These are phyloP conservation scores for Rutstroemia sp. DNA, from an alignment of 2,329 filamentous ascomycete species.

Conservation along the genomic window DNA sequence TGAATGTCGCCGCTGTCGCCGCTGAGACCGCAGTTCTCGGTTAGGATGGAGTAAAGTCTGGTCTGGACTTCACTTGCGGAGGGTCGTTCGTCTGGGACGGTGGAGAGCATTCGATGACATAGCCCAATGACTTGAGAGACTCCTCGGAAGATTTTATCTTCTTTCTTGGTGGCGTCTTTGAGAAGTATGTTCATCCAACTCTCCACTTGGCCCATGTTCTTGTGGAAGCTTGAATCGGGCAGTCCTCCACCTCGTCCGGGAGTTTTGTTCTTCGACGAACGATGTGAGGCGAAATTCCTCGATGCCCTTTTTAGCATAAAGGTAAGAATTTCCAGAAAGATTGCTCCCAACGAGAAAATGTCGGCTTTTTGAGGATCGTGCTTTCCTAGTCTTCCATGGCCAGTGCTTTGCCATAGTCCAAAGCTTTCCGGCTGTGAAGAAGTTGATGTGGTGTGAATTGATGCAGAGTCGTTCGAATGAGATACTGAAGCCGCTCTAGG, in stretches of 20 bases:
- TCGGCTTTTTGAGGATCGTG: conserved; percentile 54
- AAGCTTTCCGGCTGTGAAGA: neutral
- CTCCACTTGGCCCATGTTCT: conserved; percentile 60
- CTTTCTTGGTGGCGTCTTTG: conserved; percentile 45
- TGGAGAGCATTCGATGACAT: conserved; percentile 47
- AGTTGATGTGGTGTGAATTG: conserved; percentile 19
- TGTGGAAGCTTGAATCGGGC: conserved; percentile 62
- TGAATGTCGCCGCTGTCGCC: conserved; percentile 16
- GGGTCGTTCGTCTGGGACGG: conserved; percentile 45
- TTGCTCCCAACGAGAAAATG: conserved; percentile 65
- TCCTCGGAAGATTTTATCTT: conserved; percentile 42
- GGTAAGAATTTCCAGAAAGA: conserved; percentile 64
- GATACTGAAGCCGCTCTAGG: neutral
- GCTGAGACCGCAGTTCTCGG: conserved; percentile 22
- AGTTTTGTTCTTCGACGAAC: conserved; percentile 56
- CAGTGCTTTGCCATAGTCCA: neutral
- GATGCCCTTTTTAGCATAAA: conserved; percentile 62
- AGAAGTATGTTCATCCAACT: conserved; percentile 58
- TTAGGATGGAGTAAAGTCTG: conserved; percentile 45
- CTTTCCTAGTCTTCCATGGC: conserved; percentile 29
- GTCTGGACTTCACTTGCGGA: conserved; percentile 45
- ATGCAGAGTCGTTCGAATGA: conserved; percentile 18
- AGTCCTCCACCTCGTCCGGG: conserved; percentile 46
- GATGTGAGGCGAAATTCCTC: conserved; percentile 58
- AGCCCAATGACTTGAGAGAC: conserved; percentile 46